Evolutionary conservation across 805 yeast species (phyloP).

Genomic region (Suhomyces xylopsoci): DNA sequence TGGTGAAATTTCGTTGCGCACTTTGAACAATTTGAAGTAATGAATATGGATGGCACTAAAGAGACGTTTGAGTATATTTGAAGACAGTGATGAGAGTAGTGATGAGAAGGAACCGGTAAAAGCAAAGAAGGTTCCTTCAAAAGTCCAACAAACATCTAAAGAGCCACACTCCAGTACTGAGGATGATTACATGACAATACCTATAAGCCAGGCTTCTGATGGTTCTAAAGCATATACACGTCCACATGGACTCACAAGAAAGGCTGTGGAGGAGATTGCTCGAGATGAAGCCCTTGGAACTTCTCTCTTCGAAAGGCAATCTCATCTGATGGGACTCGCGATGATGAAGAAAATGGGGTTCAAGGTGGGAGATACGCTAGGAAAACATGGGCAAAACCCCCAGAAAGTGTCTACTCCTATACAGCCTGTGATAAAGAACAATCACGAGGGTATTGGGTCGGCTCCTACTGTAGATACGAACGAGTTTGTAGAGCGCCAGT

Average conservation of each 20-base stretch:
- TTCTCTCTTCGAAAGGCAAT: slow-evolving; percentile 5
- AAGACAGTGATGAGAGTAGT: neutral
- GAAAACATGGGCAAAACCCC: slow-evolving; percentile 14
- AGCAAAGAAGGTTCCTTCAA: neutral
- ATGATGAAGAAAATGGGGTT: slow-evolving; percentile 64
- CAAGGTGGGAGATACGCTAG: slow-evolving; percentile 45
- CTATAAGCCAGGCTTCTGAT: neutral
- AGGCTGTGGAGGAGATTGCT: neutral
- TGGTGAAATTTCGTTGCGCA: no score
- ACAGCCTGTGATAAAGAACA: slow-evolving; percentile 13
- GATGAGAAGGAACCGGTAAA: neutral
- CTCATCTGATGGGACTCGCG: slow-evolving; percentile 39
- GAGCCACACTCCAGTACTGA: neutral
- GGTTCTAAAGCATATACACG: neutral
- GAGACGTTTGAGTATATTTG: slow-evolving; percentile 1
- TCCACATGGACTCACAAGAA: neutral
- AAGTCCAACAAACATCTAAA: neutral
- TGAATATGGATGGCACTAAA: neutral
- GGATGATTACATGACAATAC: neutral
- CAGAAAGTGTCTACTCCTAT: slow-evolving; percentile 16
- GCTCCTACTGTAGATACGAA: slow-evolving; percentile 3
- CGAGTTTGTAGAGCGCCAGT: slow-evolving; percentile 10
- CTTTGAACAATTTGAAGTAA: no score
- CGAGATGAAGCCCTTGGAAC: slow-evolving; percentile 3
- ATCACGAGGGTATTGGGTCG: slow-evolving; percentile 21